Evolutionary conservation across 148 eudicot genomes (phyloP).

Genomic region (Amaranthus palmeri): DNA sequence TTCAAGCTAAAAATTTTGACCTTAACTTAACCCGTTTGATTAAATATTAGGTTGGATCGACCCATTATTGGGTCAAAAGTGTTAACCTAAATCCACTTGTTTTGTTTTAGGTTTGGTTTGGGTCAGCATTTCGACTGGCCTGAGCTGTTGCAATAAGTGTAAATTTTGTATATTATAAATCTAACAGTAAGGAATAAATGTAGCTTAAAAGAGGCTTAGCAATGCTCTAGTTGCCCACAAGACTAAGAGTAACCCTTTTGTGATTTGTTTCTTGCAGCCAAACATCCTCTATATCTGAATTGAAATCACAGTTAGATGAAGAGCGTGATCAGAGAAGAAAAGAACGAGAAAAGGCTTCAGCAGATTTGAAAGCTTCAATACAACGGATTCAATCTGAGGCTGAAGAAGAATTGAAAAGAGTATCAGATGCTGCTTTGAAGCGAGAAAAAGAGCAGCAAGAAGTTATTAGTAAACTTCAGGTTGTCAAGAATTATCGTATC

Average conservation of each 20-base stretch:
- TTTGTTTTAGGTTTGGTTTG: too few species aligned
- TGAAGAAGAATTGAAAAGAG: slow-evolving; percentile 71
- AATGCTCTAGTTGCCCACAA: background rate
- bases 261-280: slow-evolving; percentile 51
- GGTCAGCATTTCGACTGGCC: too few species aligned
- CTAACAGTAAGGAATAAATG: too few species aligned
- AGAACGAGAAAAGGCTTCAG: slow-evolving; percentile 77
- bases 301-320: slow-evolving; percentile 68
- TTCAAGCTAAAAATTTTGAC: too few species aligned
- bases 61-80: too few species aligned
- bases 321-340: slow-evolving; percentile 91
- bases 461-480: slow-evolving; percentile 89
- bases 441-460: slow-evolving; percentile 88
- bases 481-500: slow-evolving; percentile 22
- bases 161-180: background rate
- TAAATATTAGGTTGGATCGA: too few species aligned
- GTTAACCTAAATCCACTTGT: too few species aligned
- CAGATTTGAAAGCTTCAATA: slow-evolving; percentile 55
- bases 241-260: slow-evolving; percentile 10
- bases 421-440: slow-evolving; percentile 54
- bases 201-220: slow-evolving; percentile 2
- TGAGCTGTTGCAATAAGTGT: background rate
- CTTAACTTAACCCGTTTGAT: too few species aligned
- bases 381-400: slow-evolving; percentile 80
- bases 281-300: slow-evolving; percentile 68